Percentiles rank a stretch among this genome's conserved stretches.
These are phyloP conservation scores for Adansonia gregorii DNA, from an alignment of 441 rosid species.

Conservation along the genomic window DNA sequence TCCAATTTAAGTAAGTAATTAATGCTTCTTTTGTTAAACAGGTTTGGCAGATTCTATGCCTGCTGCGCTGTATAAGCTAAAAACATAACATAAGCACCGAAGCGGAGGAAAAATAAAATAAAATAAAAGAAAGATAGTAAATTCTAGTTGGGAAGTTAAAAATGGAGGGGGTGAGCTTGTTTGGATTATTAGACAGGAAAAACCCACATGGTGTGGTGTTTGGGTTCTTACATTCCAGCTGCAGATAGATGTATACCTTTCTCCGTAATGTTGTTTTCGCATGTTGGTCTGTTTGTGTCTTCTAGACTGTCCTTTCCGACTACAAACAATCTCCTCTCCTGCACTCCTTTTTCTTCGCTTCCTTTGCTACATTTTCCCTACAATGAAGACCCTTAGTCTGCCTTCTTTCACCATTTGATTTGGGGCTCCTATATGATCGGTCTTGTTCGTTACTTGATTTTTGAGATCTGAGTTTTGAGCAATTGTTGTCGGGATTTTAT, in stretches of 20 bases:
- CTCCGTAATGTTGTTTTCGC: slow-evolving; percentile 46
- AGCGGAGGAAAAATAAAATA: neutral
- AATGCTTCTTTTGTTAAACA: neutral
- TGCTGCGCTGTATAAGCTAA: neutral
- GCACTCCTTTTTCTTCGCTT: slow-evolving; percentile 25
- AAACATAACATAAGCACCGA: neutral
- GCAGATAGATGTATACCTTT: slow-evolving; percentile 45
- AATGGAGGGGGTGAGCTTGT: slow-evolving; percentile 25
- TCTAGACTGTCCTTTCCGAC: slow-evolving; percentile 27
- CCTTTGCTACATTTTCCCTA: slow-evolving; percentile 39
- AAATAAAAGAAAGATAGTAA: slow-evolving; percentile 16
- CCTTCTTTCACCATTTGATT: slow-evolving; percentile 37
- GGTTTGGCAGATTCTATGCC: slow-evolving; percentile 12
- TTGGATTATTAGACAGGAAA: slow-evolving; percentile 35
- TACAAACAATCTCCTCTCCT: slow-evolving; percentile 32
- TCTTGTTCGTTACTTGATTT: slow-evolving; percentile 39
- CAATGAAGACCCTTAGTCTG: slow-evolving; percentile 42
- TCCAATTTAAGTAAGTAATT: neutral
- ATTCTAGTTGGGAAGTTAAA: slow-evolving; percentile 23
- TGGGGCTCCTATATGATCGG: slow-evolving; percentile 39
- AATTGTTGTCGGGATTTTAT: slow-evolving; percentile 28
- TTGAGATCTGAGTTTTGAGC: slow-evolving; percentile 53
- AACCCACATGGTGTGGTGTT: slow-evolving; percentile 40
- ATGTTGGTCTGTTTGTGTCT: slow-evolving; percentile 36
- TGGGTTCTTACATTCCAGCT: slow-evolving; percentile 40